Conservation (phyloP, 768 basidiomycete species). For the Lentinula sp. region DNA sequence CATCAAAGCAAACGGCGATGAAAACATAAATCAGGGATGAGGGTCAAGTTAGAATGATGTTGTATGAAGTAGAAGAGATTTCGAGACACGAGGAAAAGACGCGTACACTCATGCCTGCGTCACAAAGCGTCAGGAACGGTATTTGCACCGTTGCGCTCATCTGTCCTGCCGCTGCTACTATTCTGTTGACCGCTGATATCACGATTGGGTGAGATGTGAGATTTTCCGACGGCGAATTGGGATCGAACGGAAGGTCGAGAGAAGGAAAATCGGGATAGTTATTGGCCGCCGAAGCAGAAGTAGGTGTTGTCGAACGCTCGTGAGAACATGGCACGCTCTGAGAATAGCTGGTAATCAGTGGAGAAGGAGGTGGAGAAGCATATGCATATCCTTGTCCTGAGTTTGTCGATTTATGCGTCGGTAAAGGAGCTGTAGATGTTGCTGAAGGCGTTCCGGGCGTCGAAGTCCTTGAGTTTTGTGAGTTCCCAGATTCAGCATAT, state of each 20-base stretch:
- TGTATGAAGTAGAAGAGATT: not conserved
- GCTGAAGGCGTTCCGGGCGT: constrained; percentile 10
- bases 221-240: constrained; percentile 42
- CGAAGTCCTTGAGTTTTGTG: constrained; percentile 2
- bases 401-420: constrained; percentile 10
- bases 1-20: not conserved
- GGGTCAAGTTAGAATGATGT: not conserved
- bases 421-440: constrained; percentile 14
- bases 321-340: not conserved
- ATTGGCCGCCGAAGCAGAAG: constrained; percentile 19
- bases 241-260: constrained; percentile 40
- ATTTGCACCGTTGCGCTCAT: constrained; percentile 57
- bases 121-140: constrained; percentile 68
- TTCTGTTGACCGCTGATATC: constrained; percentile 51
- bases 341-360: constrained; percentile 11
- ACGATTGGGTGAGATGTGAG: constrained; percentile 58
- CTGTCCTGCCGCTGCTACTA: constrained; percentile 68
- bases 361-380: constrained; percentile 27
- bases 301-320: constrained; percentile 3
- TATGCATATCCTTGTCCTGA: constrained; percentile 14
- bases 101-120: constrained; percentile 65
- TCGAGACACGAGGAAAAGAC: not conserved
- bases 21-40: not conserved
- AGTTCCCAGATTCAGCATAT: constrained; percentile 30
- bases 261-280: constrained; percentile 49